Evolutionary conservation across 768 basidiomycete genomes (phyloP).

Genomic region (Tylopilus sp.): DNA sequence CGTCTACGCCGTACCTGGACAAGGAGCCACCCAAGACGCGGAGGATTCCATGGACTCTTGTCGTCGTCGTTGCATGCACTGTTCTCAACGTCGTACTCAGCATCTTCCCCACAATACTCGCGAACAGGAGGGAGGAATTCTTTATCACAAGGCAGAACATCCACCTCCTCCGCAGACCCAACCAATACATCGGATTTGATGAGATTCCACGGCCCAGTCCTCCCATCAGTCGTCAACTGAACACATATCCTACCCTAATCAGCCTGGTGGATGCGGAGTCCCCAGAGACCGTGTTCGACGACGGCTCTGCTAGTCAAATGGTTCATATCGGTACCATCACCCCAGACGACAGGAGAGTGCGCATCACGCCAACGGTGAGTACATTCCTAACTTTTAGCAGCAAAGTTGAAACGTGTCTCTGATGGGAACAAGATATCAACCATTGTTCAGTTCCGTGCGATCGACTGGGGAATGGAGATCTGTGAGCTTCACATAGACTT

Average conservation of each 20-base stretch:
- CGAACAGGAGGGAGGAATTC: background rate
- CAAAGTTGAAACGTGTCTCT: background rate
- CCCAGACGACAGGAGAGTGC: slow-evolving; percentile 7
- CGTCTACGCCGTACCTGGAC: background rate
- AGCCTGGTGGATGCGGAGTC: slow-evolving; percentile 9
- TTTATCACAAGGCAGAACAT: slow-evolving; percentile 7
- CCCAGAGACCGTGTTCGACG: slow-evolving; percentile 6
- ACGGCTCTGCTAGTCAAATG: slow-evolving; percentile 4
- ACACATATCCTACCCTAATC: slow-evolving; percentile 5
- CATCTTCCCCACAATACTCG: background rate
- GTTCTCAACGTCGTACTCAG: slow-evolving; percentile 6
- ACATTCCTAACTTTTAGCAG: background rate
- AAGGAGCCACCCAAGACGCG: background rate
- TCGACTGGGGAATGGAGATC: slow-evolving; percentile 15
- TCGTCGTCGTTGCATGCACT: slow-evolving; percentile 3
- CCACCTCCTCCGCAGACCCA: slow-evolving; percentile 5
- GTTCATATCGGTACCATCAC: slow-evolving; percentile 9
- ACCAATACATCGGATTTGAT: slow-evolving; percentile 11
- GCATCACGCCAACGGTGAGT: slow-evolving; percentile 5
- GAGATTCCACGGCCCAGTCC: slow-evolving; percentile 5
- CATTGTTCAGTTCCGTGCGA: slow-evolving; percentile 12
- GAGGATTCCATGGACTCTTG: slow-evolving; percentile 7
- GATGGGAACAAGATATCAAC: slow-evolving; percentile 7
- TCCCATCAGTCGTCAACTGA: background rate
- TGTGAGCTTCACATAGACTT: slow-evolving; percentile 12